Evolutionary conservation across 2,329 filamentous ascomycete genomes (phyloP).

Genomic region (Pseudogymnoascus sp.): DNA sequence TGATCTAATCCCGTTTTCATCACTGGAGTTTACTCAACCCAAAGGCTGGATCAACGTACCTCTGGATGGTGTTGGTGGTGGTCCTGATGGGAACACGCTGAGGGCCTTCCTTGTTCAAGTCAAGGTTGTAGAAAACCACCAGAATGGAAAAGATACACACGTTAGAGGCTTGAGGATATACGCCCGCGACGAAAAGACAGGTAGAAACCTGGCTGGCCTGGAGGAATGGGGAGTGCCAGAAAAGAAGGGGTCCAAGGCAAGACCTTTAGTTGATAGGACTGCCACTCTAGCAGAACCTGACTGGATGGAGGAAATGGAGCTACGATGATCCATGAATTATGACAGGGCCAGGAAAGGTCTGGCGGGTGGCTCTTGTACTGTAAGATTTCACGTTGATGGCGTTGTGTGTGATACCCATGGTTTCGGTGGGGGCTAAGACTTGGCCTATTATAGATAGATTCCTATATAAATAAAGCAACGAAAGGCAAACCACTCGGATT

Average conservation of each 20-base stretch:
- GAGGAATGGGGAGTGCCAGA: constrained; percentile 2
- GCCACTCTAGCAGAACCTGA: constrained; percentile 23
- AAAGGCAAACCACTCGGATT: not conserved
- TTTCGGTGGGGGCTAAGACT: not conserved
- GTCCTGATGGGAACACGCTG: constrained; percentile 64
- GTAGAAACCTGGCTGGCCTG: constrained; percentile 15
- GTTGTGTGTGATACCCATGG: constrained; percentile 5
- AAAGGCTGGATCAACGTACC: constrained; percentile 88
- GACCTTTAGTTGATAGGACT: constrained; percentile 1
- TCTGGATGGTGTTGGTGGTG: constrained; percentile 49
- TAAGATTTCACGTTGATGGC: not conserved
- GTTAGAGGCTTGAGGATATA: constrained; percentile 87
- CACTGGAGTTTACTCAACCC: constrained; percentile 70
- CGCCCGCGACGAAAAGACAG: constrained; percentile 32
- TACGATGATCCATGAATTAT: constrained; percentile 19
- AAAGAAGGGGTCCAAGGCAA: constrained; percentile 9
- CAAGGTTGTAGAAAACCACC: constrained; percentile 89
- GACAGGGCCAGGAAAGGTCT: not conserved
- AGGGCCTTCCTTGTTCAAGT: constrained; percentile 87
- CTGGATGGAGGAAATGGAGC: constrained; percentile 31
- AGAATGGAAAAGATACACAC: constrained; percentile 99
- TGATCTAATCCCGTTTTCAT: constrained; percentile 80
- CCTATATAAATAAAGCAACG: not conserved
- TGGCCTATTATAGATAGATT: not conserved
- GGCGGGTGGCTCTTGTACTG: not conserved